Percentiles rank a stretch among this genome's conserved stretches.
phyloP scores from a whole-genome alignment of 768 basidiomycete genomes.

The Kwoniella pini region DNA sequence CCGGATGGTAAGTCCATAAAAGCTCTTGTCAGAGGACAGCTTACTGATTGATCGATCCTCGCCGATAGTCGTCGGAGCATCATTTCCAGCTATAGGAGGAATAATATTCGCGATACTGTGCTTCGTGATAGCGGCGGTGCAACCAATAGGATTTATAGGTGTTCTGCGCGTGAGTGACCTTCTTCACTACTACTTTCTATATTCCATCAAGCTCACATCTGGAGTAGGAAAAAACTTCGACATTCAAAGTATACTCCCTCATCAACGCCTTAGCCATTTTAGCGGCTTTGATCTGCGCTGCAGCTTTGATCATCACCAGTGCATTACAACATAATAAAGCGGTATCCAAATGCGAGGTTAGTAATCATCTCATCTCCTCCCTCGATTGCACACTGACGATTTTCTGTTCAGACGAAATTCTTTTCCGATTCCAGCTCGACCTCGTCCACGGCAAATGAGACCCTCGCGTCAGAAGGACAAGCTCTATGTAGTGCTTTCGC shows the following conservation, averaged over 20 bases:
- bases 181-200: no score
- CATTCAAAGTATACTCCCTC: slow-evolving; percentile 47
- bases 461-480: slow-evolving; percentile 60
- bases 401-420: slow-evolving; percentile 32
- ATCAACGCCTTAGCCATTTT: slow-evolving; percentile 37
- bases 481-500: slow-evolving; percentile 85
- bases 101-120: slow-evolving; percentile 74
- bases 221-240: slow-evolving; percentile 50
- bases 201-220: background rate
- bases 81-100: slow-evolving; percentile 73
- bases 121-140: slow-evolving; percentile 72
- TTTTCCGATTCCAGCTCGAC: slow-evolving; percentile 42
- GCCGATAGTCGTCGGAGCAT: slow-evolving; percentile 75
- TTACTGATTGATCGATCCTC: background rate
- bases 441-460: slow-evolving; percentile 24
- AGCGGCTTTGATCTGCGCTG: slow-evolving; percentile 72
- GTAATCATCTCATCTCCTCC: slow-evolving; percentile 15
- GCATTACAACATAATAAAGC: slow-evolving; percentile 74
- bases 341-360: slow-evolving; percentile 64
- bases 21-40: background rate
- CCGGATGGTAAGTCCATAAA: slow-evolving; percentile 29
- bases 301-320: slow-evolving; percentile 78
- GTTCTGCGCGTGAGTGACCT: slow-evolving; percentile 70
- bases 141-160: slow-evolving; percentile 81
- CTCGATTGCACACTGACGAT: background rate